phyloP scores from a whole-genome alignment of 2,329 filamentous ascomycete genomes.

The Penicillium brasilianum region DNA sequence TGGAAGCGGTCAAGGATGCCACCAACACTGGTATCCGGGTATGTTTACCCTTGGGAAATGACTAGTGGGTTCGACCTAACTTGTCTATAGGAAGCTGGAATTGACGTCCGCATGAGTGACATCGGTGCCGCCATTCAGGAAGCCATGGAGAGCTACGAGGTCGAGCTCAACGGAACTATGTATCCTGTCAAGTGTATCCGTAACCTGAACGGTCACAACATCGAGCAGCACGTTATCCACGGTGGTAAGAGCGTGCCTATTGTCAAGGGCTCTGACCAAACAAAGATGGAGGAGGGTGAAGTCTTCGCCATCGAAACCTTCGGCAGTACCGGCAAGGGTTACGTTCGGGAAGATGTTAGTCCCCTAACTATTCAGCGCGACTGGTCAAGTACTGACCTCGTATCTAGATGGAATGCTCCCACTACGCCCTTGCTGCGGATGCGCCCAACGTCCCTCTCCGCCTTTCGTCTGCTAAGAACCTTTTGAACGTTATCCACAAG shows the following conservation, averaged over 20 bases:
- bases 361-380: slow-evolving; percentile 14
- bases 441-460: slow-evolving; percentile 76
- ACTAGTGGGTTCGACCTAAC: slow-evolving; percentile 10
- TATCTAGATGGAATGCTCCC: slow-evolving; percentile 75
- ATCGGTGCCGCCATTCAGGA: slow-evolving; percentile 86
- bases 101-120: slow-evolving; percentile 86
- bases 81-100: slow-evolving; percentile 75
- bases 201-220: slow-evolving; percentile 88
- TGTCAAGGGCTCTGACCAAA: slow-evolving; percentile 83
- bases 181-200: slow-evolving; percentile 83
- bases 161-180: slow-evolving; percentile 78
- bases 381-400: slow-evolving; percentile 13
- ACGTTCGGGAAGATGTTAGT: slow-evolving; percentile 80
- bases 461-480: slow-evolving; percentile 79
- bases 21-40: slow-evolving; percentile 75
- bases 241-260: slow-evolving; percentile 91
- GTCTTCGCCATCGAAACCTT: slow-evolving; percentile 96
- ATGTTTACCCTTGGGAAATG: slow-evolving; percentile 25
- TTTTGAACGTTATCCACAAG: slow-evolving; percentile 90
- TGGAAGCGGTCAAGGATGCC: slow-evolving; percentile 69
- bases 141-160: slow-evolving; percentile 90
- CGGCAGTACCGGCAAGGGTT: slow-evolving; percentile 88
- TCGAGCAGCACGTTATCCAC: slow-evolving; percentile 87
- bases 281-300: slow-evolving; percentile 98
- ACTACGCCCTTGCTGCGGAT: slow-evolving; percentile 79